phyloP scores from a whole-genome alignment of 2,329 filamentous ascomycete genomes.

The Colletotrichum costaricense region DNA sequence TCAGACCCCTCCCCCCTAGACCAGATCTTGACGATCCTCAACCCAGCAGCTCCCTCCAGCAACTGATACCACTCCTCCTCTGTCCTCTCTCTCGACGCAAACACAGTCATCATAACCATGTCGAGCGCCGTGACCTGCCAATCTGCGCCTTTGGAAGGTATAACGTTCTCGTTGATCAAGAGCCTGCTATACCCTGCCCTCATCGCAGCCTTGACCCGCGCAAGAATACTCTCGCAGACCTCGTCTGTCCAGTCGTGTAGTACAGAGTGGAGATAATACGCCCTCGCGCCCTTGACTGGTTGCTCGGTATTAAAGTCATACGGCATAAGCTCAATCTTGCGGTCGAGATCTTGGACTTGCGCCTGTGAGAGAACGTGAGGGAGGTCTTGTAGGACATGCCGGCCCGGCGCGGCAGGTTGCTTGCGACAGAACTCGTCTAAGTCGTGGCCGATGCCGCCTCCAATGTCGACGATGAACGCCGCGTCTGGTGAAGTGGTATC shows the following conservation, averaged over 20 bases:
- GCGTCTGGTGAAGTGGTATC: neutral
- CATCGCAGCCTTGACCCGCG: constrained; percentile 35
- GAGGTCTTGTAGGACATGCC: constrained; percentile 41
- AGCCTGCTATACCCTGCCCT: constrained; percentile 33
- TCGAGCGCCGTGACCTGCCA: constrained; percentile 32
- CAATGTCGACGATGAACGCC: constrained; percentile 38
- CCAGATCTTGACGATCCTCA: constrained; percentile 22
- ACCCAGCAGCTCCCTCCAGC: constrained; percentile 17
- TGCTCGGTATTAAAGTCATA: constrained; percentile 41
- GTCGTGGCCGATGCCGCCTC: constrained; percentile 42
- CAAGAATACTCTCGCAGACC: constrained; percentile 34
- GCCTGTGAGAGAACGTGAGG: constrained; percentile 39
- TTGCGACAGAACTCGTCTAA: constrained; percentile 38
- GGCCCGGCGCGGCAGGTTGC: constrained; percentile 36
- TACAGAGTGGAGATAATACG: constrained; percentile 35
- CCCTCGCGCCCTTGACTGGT: constrained; percentile 23
- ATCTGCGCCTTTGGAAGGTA: constrained; percentile 28
- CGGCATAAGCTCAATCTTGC: constrained; percentile 39
- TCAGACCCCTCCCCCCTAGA: constrained; percentile 14
- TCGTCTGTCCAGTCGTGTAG: constrained; percentile 37
- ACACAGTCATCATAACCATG: constrained; percentile 37
- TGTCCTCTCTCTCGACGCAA: constrained; percentile 36
- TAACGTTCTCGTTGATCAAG: constrained; percentile 36
- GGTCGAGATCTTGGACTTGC: constrained; percentile 36
- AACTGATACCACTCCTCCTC: constrained; percentile 35